Base-by-base conservation (phyloP, 2,329 filamentous ascomycete genomes). In the Diaporthe velutina region DNA sequence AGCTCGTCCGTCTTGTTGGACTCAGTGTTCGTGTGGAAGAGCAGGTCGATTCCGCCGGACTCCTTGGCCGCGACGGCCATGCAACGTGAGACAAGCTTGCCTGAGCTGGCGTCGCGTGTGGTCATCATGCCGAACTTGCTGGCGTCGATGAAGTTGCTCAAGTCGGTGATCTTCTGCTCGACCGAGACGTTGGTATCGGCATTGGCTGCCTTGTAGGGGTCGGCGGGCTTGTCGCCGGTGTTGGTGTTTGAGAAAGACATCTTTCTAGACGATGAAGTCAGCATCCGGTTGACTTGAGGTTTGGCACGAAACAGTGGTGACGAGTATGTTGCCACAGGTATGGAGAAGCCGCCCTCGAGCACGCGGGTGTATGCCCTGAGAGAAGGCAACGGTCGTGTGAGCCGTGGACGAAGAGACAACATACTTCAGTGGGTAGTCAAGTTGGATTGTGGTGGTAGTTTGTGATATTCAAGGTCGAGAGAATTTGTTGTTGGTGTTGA, bases 21-120 rank as follows among this genome's bases (percentile, higher is more conserved):
- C 82, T 96, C 94, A 77, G 94, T 95, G 87, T 98, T 98, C 81
- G 95, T 95, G 87, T 97, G 93, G 89, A 98, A 98, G 83, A 98
- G 90, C 73, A 97, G 90, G 82, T 97, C 95, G 74, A 95, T 88
- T 80, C 94, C 93, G 77, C 92, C 93, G 76, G 89, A 88, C 84
- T 97, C 95, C 94, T 96, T 76, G 3, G 90, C 94, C 22, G 94
- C 94, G 19, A 98, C 83, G 7, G 94, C 94, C 95, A 98, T 98
- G 83, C 93, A 95, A 77, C 95, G 89, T n/a, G 93, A 96, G 6
- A 93, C 92, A 19, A 98, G 86, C 67, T 92, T 88, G 17, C 92
- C 93, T 0, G 88, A 90, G 48, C 88, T 86, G 2, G 89, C 86
- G 66, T 93, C 91, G 67, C 92, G 89, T 30, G 95, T 97, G 12